Base-by-base conservation (phyloP, 805 yeast genomes). In the Candida boleticola region DNA sequence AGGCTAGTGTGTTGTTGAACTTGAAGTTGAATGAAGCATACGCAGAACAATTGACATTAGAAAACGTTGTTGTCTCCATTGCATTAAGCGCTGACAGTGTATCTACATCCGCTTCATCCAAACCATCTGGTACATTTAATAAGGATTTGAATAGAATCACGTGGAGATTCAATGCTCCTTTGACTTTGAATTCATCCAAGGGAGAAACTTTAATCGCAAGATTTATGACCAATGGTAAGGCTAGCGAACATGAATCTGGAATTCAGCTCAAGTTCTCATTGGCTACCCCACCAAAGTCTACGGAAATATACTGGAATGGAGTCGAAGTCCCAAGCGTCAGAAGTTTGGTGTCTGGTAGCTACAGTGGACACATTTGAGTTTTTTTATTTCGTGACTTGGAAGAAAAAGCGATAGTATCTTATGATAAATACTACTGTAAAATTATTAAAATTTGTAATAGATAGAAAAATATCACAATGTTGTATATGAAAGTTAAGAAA, bases 101-200 rank as follows among this genome's bases (percentile, higher is more conserved):
- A 14, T 75, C 84, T 3, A 67, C 81, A 1, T 73, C 83, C 17
- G 97, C 97, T 0, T 81, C 89, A 47, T 85, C 96, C 3, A 88
- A 86, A 59, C 99, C 99, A 4, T 82, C 85, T 42, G 98, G 97
- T 43, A 79, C 95, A 1, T 92, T 89, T 72, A 88, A 84, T 63
- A 84, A 80, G 55, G 97, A 89, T 40, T 82, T 80, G 57, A 83
- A 80, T 51, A 79, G 97, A 63, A 83, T 93, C 44, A 83, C 93
- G 0, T 90, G 97, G 97, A 79, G 85, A 58, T 80, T 81, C 51
- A 47, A 52, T 22, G 48, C 63, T 7, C 73, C 79, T 3, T 48
- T 77, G 29, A 52, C 49, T 4, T 68, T 78, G 44, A 52, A 60
- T 20, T 44, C 47, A 18, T 61, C 62, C 5, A 33, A 31, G 3